phyloP scores from a whole-genome alignment of 2,329 filamentous ascomycete genomes.

The Microascus cirrosus region DNA sequence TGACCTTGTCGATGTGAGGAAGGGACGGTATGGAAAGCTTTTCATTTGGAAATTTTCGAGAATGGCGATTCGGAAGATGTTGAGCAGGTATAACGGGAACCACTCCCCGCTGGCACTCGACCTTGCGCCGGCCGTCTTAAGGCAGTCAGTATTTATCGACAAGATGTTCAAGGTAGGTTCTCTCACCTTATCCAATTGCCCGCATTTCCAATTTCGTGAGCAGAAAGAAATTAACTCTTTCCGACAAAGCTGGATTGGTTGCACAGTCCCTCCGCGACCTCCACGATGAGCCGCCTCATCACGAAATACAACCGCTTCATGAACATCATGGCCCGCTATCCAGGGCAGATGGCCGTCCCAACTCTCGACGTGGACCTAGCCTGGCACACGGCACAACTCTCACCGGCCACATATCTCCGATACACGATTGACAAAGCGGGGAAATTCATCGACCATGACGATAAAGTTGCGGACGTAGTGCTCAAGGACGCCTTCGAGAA shows the following conservation, averaged over 20 bases:
- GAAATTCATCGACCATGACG: conserved; percentile 69
- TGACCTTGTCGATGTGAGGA: background rate
- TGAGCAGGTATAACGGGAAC: conserved; percentile 62
- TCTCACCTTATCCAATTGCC: background rate
- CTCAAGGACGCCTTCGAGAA: conserved; percentile 58
- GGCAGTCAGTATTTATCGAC: conserved; percentile 54
- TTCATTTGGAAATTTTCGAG: conserved; percentile 16
- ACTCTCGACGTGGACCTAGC: conserved; percentile 66
- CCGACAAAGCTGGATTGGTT: conserved; percentile 55
- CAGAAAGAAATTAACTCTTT: background rate
- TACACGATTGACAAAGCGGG: conserved; percentile 35
- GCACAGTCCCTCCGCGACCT: conserved; percentile 52
- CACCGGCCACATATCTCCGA: conserved; percentile 48
- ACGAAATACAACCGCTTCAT: conserved; percentile 57
- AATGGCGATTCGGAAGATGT: conserved; percentile 51
- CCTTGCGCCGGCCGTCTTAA: conserved; percentile 51
- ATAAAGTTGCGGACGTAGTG: conserved; percentile 62
- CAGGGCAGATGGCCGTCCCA: conserved; percentile 44
- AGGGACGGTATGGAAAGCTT: conserved; percentile 9
- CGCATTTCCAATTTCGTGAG: background rate
- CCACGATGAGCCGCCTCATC: conserved; percentile 55
- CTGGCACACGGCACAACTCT: conserved; percentile 75
- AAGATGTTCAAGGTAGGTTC: conserved; percentile 53
- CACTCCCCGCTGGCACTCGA: conserved; percentile 53
- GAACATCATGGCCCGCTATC: conserved; percentile 38